Evolutionary conservation across 495 filamentous ascomycete species (phyloP), one percentile per base, ranked within the genome.

Genomic region (Aspergillus haitiensis): DNA sequence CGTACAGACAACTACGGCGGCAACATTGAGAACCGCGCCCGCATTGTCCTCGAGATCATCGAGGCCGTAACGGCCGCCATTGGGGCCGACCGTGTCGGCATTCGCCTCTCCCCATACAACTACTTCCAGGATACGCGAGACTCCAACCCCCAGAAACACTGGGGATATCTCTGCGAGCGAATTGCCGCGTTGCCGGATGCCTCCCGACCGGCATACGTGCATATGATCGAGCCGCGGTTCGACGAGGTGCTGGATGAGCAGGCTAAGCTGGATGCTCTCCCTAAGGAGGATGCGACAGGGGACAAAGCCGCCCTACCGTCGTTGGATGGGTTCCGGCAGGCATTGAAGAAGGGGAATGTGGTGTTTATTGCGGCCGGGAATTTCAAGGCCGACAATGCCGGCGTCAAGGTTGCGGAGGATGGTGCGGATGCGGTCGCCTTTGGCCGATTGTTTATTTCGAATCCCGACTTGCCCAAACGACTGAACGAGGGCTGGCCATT

Each of bases 381-480:
- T 37, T 76, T 72, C 62, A 70, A 70, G 10, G 34, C 56, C 0
- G 61, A 65, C 15, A 74, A 74, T 60, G 61, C 67, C 0, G 67
- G 61, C 2, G 49, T 54, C 0, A 73, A 73, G 50, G 6, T 74
- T 15, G 35, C 51, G 0, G 37, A 16, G 8, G 70, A 66, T 54
- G 62, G 60, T 10, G 70, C 68, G 31, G 79, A 81, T 52, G 70
- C 62, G 2, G 31, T 75, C 44, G 79, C 78, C 0, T 90, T 86
- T 69, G 87, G 87, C 18, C 68, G 84, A 15, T 78, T 75, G 52
- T 92, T 86, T 62, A 86, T 91, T 62, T 72, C 82, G 35, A 92
- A 82, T 39, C 88, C 88, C 0, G 88, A 91, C 70, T 63, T 92
- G 59, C 77, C 82, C 2, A 83, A 79, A 44, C 72, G 85, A 50